A percentile compares a stretch with the other conserved stretches of the same genome.
phyloP scores from a whole-genome alignment of 129 eudicot species.

The Helichrysum umbraculigerum region DNA sequence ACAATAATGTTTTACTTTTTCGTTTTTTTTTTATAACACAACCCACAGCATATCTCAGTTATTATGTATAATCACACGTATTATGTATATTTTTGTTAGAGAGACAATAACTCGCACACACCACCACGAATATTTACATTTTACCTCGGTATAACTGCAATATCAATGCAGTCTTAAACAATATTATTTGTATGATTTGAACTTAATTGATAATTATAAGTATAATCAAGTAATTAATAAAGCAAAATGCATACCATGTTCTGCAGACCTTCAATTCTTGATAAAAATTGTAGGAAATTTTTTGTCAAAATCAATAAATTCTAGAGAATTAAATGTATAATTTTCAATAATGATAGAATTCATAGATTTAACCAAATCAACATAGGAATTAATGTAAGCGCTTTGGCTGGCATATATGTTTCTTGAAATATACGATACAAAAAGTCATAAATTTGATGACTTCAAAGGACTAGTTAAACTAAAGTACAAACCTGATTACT shows the following conservation, averaged over 20 bases:
- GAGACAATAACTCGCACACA: no score
- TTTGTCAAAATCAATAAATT: constrained; percentile 18
- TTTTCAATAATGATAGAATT: not conserved
- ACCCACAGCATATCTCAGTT: no score
- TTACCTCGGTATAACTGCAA: no score
- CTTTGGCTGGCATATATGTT: constrained; percentile 34
- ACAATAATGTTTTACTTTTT: no score
- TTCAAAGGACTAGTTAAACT: constrained; percentile 28
- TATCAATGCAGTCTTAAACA: no score
- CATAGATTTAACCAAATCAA: constrained; percentile 29
- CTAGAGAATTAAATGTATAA: constrained; percentile 4
- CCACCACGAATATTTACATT: no score
- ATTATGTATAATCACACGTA: no score
- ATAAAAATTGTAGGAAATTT: not conserved
- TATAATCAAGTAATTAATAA: not conserved
- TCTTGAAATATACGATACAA: constrained; percentile 29
- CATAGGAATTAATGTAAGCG: constrained; percentile 33
- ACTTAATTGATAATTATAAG: not conserved
- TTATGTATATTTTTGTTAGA: no score
- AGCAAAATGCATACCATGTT: constrained; percentile 9
- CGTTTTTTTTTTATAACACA: no score
- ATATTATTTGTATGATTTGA: no score
- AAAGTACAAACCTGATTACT: constrained; percentile 8
- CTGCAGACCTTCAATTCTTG: not conserved
- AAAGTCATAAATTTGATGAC: constrained; percentile 20